Evolutionary conservation across 2,329 filamentous ascomycete species (phyloP).

Genomic region (Xylaria hypoxylon): DNA sequence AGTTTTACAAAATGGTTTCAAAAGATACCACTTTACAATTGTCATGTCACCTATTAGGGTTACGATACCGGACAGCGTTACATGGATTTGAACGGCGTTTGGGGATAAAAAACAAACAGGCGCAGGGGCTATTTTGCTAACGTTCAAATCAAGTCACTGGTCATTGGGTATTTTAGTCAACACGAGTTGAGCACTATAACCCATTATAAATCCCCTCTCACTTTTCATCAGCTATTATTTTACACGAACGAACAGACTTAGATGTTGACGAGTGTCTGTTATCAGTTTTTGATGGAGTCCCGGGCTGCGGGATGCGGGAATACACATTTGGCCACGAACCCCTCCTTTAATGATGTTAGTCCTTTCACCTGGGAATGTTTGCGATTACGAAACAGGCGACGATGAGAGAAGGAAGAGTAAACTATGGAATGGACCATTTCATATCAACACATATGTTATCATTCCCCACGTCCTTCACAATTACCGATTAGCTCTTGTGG

Average conservation of each 20-base stretch:
- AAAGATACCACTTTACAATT: slow-evolving; percentile 22
- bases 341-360: not conserved
- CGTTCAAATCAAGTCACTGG: not conserved
- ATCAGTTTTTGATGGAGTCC: not conserved
- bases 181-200: not conserved
- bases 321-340: not conserved
- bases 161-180: not conserved
- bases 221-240: not conserved
- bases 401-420: not conserved
- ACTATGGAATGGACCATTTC: no score
- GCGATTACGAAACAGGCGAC: not conserved
- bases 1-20: not conserved
- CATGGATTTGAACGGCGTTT: slow-evolving; percentile 1
- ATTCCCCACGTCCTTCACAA: not conserved
- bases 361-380: not conserved
- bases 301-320: no score
- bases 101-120: not conserved
- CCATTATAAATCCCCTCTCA: not conserved
- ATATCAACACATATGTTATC: not conserved
- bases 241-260: no score
- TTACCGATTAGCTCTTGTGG: not conserved
- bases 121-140: not conserved
- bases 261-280: not conserved
- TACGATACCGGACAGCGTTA: not conserved
- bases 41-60: slow-evolving; percentile 11